phyloP scores from a whole-genome alignment of 2,329 filamentous ascomycete species.

The Penicillium janthinellum region DNA sequence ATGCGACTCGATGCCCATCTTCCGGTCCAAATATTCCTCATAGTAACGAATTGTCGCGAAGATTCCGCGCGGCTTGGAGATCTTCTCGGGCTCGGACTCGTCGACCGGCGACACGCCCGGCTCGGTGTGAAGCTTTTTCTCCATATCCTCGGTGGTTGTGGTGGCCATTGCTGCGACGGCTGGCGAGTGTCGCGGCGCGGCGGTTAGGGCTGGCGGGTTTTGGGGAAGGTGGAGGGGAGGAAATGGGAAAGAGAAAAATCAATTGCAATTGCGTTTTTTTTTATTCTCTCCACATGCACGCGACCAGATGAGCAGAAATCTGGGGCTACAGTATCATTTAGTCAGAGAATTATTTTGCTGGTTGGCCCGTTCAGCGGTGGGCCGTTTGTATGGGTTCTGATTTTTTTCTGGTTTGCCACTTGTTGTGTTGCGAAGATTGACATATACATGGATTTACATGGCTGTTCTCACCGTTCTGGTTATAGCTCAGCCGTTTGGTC shows the following conservation, averaged over 20 bases:
- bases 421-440: background rate
- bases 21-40: conserved; percentile 50
- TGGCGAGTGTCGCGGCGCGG: background rate
- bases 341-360: conserved; percentile 3
- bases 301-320: background rate
- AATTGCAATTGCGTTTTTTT: background rate
- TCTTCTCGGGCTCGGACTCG: conserved; percentile 13
- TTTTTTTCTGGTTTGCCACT: background rate
- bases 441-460: background rate
- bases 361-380: conserved; percentile 1
- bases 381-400: background rate
- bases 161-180: conserved; percentile 5
- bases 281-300: background rate
- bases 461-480: background rate
- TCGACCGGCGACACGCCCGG: conserved; percentile 16
- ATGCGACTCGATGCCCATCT: conserved; percentile 53
- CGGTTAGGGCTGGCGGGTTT: background rate
- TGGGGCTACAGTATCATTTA: conserved; percentile 5
- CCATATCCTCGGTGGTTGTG: conserved; percentile 1
- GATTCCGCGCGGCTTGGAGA: conserved; percentile 13
- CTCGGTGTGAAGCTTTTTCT: conserved; percentile 20
- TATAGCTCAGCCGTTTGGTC: rapidly evolving
- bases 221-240: conserved; percentile 1
- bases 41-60: conserved; percentile 38
- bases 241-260: background rate